These are phyloP conservation scores for Neospermospora avenae DNA, from an alignment of 2,329 filamentous ascomycete species.

Conservation along the genomic window DNA sequence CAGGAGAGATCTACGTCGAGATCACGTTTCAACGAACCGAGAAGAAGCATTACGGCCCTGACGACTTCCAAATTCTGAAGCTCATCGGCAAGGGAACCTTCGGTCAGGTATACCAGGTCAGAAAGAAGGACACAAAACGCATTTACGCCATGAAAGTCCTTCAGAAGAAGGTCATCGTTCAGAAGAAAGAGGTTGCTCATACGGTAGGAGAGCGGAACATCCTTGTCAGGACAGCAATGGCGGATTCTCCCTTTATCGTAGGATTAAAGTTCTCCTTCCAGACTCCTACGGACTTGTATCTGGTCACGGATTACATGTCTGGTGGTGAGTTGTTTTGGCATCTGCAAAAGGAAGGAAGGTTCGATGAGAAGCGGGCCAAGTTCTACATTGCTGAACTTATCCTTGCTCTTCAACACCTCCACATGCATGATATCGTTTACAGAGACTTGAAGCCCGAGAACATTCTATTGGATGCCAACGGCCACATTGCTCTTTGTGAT, in stretches of 20 bases:
- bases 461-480: conserved; percentile 93
- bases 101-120: conserved; percentile 96
- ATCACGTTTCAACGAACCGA: conserved; percentile 83
- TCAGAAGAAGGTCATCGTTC: conserved; percentile 99
- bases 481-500: conserved; percentile 95
- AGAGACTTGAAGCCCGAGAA: conserved; percentile 97
- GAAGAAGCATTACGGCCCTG: conserved; percentile 88
- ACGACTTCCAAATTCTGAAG: conserved; percentile 93
- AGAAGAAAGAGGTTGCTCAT: conserved; percentile 98
- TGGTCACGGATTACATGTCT: conserved; percentile 99
- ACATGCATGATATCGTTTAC: conserved; percentile 97
- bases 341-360: conserved; percentile 92
- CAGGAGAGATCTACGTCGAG: conserved; percentile 84
- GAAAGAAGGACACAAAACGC: conserved; percentile 91
- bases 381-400: conserved; percentile 99
- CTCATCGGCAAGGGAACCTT: conserved; percentile 98
- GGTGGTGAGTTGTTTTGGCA: conserved; percentile 99
- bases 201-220: conserved; percentile 97
- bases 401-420: conserved; percentile 87
- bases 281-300: conserved; percentile 90
- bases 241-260: conserved; percentile 96
- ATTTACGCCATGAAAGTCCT: conserved; percentile 99
- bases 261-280: conserved; percentile 99
- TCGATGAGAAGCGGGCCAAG: conserved; percentile 90
- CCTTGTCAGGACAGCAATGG: conserved; percentile 89